Base-by-base conservation (phyloP, 2,329 filamentous ascomycete species). In the Aspergillus pseudoglaucus region DNA sequence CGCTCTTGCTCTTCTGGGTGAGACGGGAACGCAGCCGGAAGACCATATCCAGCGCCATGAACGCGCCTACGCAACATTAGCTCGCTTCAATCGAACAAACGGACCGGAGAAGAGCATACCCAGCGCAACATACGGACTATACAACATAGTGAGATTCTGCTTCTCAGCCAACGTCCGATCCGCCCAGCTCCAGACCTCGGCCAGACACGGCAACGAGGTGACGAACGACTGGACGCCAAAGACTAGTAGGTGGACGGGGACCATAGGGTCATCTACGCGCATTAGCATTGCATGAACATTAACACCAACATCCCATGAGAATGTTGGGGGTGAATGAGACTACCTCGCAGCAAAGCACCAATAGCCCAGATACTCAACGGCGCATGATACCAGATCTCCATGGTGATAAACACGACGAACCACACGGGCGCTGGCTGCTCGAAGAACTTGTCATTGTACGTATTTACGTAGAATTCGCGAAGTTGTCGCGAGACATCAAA, bases 391-490 rank as follows among this genome's bases (percentile, higher is more conserved):
- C 80, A 48, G 2, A 79, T 59, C 60, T 87, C 83, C 59, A 84
- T 75, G 61, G 73, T 76, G 22, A 76, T 73, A 59, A 80, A 82
- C 12, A 71, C 54, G 9, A 66, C 68, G 60, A 86, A 86, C 76
- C 80, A 87, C 3, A 71, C 62, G 35, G 82, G 82, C 2, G 54
- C 46, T 10, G 80, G 73, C 6, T 69, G 59, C 30, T 75, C 71
- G 67, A 86, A 85, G 71, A 84, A 84, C 46, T 76, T 78, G 59
- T 87, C 83, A 12, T 75, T 71, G 62, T 84, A 85, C 1, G 75
- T 83, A 1, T 68, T 60, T 50, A 84, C 71, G 64, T 86, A 85
- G 65, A 70, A 85, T 2, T 66, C 58, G 49, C 79, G 77, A 2
- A 86, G 51, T 0, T 63, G 51, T 38, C 62, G 61, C 57, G 82